These are phyloP conservation scores for Trichosporon coremiiforme DNA, from an alignment of 1,284 basidiomycete species.

Conservation along the genomic window DNA sequence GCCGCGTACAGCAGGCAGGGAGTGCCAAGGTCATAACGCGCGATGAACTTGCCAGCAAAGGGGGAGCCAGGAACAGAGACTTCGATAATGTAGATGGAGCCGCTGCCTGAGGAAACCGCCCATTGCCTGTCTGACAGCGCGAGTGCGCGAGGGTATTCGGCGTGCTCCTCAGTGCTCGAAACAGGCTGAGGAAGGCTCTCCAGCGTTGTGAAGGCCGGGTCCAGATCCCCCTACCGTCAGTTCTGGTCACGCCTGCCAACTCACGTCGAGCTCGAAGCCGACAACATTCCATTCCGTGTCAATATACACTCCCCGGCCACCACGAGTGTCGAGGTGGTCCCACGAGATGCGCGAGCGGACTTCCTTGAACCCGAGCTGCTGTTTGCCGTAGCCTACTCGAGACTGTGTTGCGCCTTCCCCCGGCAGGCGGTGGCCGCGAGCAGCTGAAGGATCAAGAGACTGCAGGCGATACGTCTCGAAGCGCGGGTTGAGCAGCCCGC, in stretches of 20 bases:
- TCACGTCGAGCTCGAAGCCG: conserved; percentile 61
- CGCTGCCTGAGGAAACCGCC: conserved; percentile 72
- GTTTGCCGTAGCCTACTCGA: conserved; percentile 40
- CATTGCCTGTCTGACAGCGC: conserved; percentile 63
- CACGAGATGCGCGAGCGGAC: conserved; percentile 79
- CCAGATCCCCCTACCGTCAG: conserved; percentile 59
- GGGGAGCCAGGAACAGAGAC: conserved; percentile 47
- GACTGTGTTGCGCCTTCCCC: conserved; percentile 46
- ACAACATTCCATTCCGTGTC: conserved; percentile 69
- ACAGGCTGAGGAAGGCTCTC: conserved; percentile 64
- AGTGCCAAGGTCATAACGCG: conserved; percentile 61
- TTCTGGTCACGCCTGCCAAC: conserved; percentile 19
- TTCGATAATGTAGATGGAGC: conserved; percentile 64
- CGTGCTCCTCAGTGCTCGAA: conserved; percentile 51
- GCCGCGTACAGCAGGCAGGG: conserved; percentile 61
- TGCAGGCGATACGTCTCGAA: conserved; percentile 54
- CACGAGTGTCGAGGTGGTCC: conserved; percentile 70
- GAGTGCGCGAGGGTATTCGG: conserved; percentile 75
- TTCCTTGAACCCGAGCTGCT: conserved; percentile 59
- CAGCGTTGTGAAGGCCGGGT: conserved; percentile 64
- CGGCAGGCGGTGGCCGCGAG: conserved; percentile 38
- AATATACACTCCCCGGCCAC: conserved; percentile 65
- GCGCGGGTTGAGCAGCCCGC: conserved; percentile 42
- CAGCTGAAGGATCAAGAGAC: conserved; percentile 39
- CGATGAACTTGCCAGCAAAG: conserved; percentile 59